Evolutionary conservation across 2,329 filamentous ascomycete genomes (phyloP), one percentile per base, ranked within the genome.

Genomic region (Kalaharituber pfeilii): DNA sequence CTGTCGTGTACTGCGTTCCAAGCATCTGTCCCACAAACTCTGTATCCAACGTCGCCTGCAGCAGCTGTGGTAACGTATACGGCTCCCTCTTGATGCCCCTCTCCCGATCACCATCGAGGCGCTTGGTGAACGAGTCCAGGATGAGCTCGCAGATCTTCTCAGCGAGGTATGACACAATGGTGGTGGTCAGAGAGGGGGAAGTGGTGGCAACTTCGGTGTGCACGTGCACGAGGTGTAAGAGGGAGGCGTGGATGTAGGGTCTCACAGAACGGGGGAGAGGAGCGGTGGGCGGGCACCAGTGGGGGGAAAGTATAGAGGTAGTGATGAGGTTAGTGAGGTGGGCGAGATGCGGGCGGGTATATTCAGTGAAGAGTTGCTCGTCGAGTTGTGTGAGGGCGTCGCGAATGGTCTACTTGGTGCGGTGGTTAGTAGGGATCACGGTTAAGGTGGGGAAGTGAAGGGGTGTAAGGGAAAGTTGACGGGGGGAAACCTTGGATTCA

Each of bases 21-120:
- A 98, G 75, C 4, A 89, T 95, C 71, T 98, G 91, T 0, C 88
- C 86, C 55, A 96, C 81, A 66, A 98, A 96, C 69, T 98, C 91
- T 1, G 95, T 88, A 65, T 98, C 91, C 1, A 98, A 78, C 0
- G 91, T 98, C 1, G 93, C 93, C 69, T 98, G 93, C 81, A 96
- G 94, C 51, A 98, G 77, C 5, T 84, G 82, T 4, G 82, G 74
- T 0, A 98, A 79, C 1, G 80, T 76, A 69, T 91, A 96, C 20
- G 73, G 73, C 3, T 73, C 11, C 4, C 9, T n/a, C 22, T 9
- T 27, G 15, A 22, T 26, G 24, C 15, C 6, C 15, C 15, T 20
- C 9, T 36, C 30, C 9, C 30, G n/a, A n/a, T n/a, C n/a, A 13
- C 22, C 22, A 20, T 47, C 42, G 22, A 47, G 68, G 5, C 82